These are phyloP conservation scores for Trypanosoma lewisi DNA, from an alignment of 208 protist genomes.

Conservation along the genomic window DNA sequence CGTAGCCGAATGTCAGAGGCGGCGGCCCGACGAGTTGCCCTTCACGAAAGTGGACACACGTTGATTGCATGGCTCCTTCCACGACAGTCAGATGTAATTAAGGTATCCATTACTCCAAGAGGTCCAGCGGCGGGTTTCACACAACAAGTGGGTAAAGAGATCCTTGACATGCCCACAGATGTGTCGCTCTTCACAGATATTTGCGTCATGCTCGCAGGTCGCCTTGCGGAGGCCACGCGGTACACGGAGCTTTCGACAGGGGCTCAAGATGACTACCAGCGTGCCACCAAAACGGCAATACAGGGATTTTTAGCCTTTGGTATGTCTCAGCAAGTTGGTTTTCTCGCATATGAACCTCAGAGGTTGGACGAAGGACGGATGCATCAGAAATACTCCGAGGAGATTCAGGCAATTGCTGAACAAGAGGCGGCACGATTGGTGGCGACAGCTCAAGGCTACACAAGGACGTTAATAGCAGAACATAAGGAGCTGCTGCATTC, in stretches of 20 bases:
- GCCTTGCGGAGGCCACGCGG: slow-evolving; percentile 93
- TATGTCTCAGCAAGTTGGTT: slow-evolving; percentile 64
- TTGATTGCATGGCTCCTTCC: slow-evolving; percentile 92
- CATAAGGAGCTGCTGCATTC: slow-evolving; percentile 41
- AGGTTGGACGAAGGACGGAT: slow-evolving; percentile 76
- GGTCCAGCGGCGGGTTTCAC: slow-evolving; percentile 77
- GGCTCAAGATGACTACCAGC: slow-evolving; percentile 91
- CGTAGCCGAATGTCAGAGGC: slow-evolving; percentile 62
- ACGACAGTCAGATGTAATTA: slow-evolving; percentile 90
- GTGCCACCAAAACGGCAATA: slow-evolving; percentile 77
- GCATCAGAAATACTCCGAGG: slow-evolving; percentile 64
- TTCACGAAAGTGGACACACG: slow-evolving; percentile 97
- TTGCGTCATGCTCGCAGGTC: slow-evolving; percentile 93
- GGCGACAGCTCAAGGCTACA: slow-evolving; percentile 42
- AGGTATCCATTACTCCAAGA: slow-evolving; percentile 96
- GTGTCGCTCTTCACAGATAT: slow-evolving; percentile 92
- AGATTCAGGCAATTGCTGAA: slow-evolving; percentile 57
- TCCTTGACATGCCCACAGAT: slow-evolving; percentile 81
- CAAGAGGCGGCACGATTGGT: slow-evolving; percentile 66
- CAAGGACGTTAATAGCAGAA: slow-evolving; percentile 41
- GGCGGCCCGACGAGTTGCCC: slow-evolving; percentile 63
- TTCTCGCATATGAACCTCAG: slow-evolving; percentile 77
- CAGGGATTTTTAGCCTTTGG: slow-evolving; percentile 78
- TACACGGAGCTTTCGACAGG: slow-evolving; percentile 90
- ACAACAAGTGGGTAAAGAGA: slow-evolving; percentile 78